phyloP scores from a whole-genome alignment of 2,329 filamentous ascomycete genomes.

The Colletotrichum simmondsii region DNA sequence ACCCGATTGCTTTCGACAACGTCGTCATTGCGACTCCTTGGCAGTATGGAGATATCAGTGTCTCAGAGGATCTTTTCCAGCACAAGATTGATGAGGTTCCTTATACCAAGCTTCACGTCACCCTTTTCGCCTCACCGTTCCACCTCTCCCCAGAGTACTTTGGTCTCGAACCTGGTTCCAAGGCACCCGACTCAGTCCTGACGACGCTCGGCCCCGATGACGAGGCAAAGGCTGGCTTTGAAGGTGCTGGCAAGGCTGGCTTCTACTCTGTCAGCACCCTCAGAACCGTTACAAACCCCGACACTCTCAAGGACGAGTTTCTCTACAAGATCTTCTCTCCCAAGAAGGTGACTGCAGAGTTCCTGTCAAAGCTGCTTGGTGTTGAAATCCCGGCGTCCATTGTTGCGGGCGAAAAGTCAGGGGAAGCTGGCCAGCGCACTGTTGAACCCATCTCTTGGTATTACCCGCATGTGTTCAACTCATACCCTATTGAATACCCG shows the following conservation, averaged over 20 bases:
- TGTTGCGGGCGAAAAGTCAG: slow-evolving; percentile 40
- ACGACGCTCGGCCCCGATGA: slow-evolving; percentile 80
- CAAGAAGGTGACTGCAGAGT: slow-evolving; percentile 59
- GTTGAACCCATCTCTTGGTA: slow-evolving; percentile 77
- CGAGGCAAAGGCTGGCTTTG: slow-evolving; percentile 56
- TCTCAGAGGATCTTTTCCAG: slow-evolving; percentile 74
- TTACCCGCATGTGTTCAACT: slow-evolving; percentile 80
- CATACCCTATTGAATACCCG: slow-evolving; percentile 88
- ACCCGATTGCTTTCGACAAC: slow-evolving; percentile 74
- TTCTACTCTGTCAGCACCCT: slow-evolving; percentile 91
- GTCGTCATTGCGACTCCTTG: slow-evolving; percentile 86
- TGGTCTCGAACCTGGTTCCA: slow-evolving; percentile 65
- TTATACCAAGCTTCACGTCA: slow-evolving; percentile 89
- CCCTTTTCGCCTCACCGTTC: slow-evolving; percentile 83
- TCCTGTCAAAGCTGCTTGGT: slow-evolving; percentile 64
- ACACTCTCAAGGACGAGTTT: slow-evolving; percentile 63
- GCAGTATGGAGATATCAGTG: slow-evolving; percentile 79
- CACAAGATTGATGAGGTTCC: slow-evolving; percentile 80
- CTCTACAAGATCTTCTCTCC: slow-evolving; percentile 76
- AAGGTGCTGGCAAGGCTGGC: slow-evolving; percentile 76
- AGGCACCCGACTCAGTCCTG: slow-evolving; percentile 79
- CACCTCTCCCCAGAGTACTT: slow-evolving; percentile 80
- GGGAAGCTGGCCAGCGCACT: slow-evolving; percentile 36
- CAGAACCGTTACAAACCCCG: slow-evolving; percentile 70
- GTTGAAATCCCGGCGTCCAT: slow-evolving; percentile 57